Base-by-base conservation (phyloP, 495 filamentous ascomycete species). In the Aspergillus hancockii region DNA sequence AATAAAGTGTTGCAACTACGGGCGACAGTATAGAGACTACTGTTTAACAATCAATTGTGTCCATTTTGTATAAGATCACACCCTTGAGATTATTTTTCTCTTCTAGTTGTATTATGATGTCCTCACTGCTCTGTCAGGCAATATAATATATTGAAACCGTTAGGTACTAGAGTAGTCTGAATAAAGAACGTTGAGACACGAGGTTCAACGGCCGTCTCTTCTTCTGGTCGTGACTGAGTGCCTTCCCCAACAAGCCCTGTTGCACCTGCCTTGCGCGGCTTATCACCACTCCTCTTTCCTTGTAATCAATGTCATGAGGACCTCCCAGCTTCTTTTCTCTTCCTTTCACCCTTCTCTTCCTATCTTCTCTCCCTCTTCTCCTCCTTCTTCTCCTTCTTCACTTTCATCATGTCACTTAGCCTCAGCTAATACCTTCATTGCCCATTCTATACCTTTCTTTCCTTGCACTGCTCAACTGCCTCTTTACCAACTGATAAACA, bases 381-480 rank as follows among this genome's bases (percentile, higher is more conserved):
- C 32, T 8, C 43, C 21, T 53, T 34, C 22, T 19, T 43, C 40
- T 14, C 56, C 49, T 61, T 62, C 36, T 57, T 55, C 58, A 52
- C 47, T 40, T 31, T 14, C 18, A 50, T 18, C 52, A 25, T 40
- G n/a, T 40, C 54, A 40, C 23, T 60, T 57, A 54, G 46, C 58
- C 57, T 59, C 65, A 41, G 13, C 46, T 71, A 59, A 61, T 71
- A 66, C 63, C 63, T 54, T 58, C 55, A 30, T 59, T 58, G 54
- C 62, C 63, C 69, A 71, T 65, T 63, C 59, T 62, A 62, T 65
- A 62, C 65, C 41, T 23, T 6, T 49, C 36, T 36, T 57, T 47
- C 28, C 47, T 36, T 19, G 12, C 18, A 47, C 19, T 22, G 19
- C 23, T 47, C 19, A 3, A 22, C 10, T 23, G 43, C 13, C 23